Conservation (phyloP, 140 eudicot species). For the Senecio squalidus region DNA sequence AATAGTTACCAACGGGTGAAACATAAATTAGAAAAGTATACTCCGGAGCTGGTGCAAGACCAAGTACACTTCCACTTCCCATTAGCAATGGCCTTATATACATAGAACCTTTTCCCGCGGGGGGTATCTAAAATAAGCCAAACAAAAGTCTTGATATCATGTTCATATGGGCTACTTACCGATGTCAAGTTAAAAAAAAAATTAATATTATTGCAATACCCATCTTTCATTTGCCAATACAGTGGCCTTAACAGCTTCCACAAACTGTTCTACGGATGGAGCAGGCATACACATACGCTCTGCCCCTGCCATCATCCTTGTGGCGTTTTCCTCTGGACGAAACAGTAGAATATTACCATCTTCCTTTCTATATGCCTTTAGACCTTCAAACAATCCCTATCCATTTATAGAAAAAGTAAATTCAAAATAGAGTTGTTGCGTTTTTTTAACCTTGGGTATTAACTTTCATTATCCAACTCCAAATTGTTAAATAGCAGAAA, state of each 20-base stretch:
- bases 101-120: slow-evolving; percentile 91
- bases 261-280: slow-evolving; percentile 82
- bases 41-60: slow-evolving; percentile 96
- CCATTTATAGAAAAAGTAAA: slow-evolving; percentile 9
- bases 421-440: slow-evolving; percentile 6
- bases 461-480: too few relatives aligned
- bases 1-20: slow-evolving; percentile 92
- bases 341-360: slow-evolving; percentile 77
- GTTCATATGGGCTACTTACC: background rate
- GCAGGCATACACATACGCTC: slow-evolving; percentile 98
- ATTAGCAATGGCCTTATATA: slow-evolving; percentile 86
- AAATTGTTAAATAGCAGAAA: too few relatives aligned
- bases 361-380: slow-evolving; percentile 70
- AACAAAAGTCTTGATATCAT: slow-evolving; percentile 9
- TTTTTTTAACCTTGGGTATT: background rate
- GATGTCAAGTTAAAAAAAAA: background rate
- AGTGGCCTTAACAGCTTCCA: slow-evolving; percentile 84
- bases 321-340: slow-evolving; percentile 89
- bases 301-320: slow-evolving; percentile 68
- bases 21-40: slow-evolving; percentile 80
- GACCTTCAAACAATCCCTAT: slow-evolving; percentile 92
- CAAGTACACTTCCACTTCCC: slow-evolving; percentile 92
- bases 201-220: slow-evolving; percentile 45
- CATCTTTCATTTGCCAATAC: slow-evolving; percentile 88
- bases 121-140: slow-evolving; percentile 65